Evolutionary conservation across 2,329 filamentous ascomycete genomes (phyloP).

Genomic region (Ophiostoma pallidulum): DNA sequence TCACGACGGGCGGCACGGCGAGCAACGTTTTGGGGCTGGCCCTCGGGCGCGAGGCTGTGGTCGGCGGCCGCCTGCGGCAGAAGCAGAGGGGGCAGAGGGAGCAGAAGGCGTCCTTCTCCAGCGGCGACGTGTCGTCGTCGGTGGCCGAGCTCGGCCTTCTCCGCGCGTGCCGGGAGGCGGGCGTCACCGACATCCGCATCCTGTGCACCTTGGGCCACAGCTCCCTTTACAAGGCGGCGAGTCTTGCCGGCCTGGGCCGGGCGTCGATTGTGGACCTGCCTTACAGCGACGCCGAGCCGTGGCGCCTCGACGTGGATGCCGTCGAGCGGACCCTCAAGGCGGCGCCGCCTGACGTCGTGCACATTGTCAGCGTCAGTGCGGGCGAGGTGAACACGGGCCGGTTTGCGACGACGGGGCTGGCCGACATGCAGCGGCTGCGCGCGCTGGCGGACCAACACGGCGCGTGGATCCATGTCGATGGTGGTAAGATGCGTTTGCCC

Average conservation of each 20-base stretch:
- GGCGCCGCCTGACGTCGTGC: constrained; percentile 42
- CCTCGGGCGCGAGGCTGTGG: constrained; percentile 53
- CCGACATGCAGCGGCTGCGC: constrained; percentile 55
- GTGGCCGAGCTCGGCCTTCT: constrained; percentile 64
- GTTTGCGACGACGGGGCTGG: constrained; percentile 53
- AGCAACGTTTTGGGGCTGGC: constrained; percentile 73
- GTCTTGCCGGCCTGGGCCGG: constrained; percentile 69
- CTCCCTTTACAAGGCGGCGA: constrained; percentile 73
- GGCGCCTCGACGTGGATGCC: constrained; percentile 58
- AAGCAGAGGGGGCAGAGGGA: constrained; percentile 20
- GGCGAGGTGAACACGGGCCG: constrained; percentile 86
- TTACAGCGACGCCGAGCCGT: constrained; percentile 43
- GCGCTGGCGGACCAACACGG: constrained; percentile 60
- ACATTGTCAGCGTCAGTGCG: constrained; percentile 70
- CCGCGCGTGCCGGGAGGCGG: constrained; percentile 53
- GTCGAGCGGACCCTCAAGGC: constrained; percentile 51
- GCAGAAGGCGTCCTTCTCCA: too few relatives aligned
- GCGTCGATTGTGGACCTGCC: constrained; percentile 54
- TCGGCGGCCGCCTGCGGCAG: constrained; percentile 25
- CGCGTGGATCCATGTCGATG: constrained; percentile 86
- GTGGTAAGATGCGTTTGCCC: constrained; percentile 35
- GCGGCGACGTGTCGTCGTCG: too few relatives aligned
- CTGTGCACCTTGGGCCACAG: constrained; percentile 78
- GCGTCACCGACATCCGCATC: constrained; percentile 61
- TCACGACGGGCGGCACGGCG: constrained; percentile 57